Evolutionary conservation across 345 rosid species (phyloP).

Genomic region (Laguncularia racemosa): DNA sequence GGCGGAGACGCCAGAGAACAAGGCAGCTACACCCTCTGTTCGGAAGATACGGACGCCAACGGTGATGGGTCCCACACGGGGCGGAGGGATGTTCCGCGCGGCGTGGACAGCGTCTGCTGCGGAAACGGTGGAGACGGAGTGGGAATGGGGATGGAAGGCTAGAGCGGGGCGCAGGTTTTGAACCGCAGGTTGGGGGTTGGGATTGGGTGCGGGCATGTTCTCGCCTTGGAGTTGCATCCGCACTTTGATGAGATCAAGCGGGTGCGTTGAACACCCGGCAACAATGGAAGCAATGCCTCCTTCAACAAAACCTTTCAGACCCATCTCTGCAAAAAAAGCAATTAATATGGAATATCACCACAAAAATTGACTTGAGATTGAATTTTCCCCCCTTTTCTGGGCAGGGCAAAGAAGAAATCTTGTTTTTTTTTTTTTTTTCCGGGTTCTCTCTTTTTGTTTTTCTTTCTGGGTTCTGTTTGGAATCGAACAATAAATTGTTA

Average conservation of each 20-base stretch:
- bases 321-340: slow-evolving; percentile 24
- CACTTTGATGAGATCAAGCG: slow-evolving; percentile 80
- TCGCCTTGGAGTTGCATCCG: slow-evolving; percentile 87
- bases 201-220: slow-evolving; percentile 18
- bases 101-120: slow-evolving; percentile 23
- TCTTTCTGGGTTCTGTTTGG: not conserved
- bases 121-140: slow-evolving; percentile 20
- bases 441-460: too few relatives aligned
- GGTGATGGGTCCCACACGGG: slow-evolving; percentile 48
- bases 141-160: slow-evolving; percentile 40
- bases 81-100: slow-evolving; percentile 16
- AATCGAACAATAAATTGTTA: too few relatives aligned
- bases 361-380: not conserved
- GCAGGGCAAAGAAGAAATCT: too few relatives aligned
- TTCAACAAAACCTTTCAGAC: slow-evolving; percentile 68
- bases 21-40: slow-evolving; percentile 45
- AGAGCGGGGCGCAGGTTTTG: slow-evolving; percentile 44
- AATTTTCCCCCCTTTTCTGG: not conserved
- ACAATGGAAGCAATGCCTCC: slow-evolving; percentile 71
- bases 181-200: slow-evolving; percentile 1
- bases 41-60: slow-evolving; percentile 54
- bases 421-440: too few relatives aligned
- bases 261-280: slow-evolving; percentile 81
- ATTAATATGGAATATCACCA: not conserved
- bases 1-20: slow-evolving; percentile 78